These are phyloP conservation scores for Colletotrichum gigasporum DNA, from an alignment of 2,329 filamentous ascomycete species.

Conservation along the genomic window DNA sequence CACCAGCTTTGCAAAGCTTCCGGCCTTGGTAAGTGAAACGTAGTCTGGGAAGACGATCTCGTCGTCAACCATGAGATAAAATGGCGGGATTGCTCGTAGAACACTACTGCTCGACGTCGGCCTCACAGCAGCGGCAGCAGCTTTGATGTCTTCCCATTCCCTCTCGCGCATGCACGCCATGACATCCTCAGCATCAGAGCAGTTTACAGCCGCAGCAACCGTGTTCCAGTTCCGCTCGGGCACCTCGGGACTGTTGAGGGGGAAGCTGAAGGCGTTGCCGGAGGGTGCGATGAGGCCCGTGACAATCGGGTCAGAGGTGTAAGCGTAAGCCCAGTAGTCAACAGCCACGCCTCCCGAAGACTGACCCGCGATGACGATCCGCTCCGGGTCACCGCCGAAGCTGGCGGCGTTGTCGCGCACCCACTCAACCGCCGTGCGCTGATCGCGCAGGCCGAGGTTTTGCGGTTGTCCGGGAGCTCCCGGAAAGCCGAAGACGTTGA, in stretches of 20 bases:
- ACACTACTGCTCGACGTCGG: constrained; percentile 43
- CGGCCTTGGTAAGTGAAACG: constrained; percentile 39
- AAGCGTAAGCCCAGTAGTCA: constrained; percentile 60
- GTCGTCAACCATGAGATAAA: constrained; percentile 53
- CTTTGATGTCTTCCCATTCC: constrained; percentile 46
- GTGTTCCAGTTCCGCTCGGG: constrained; percentile 53
- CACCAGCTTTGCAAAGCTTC: constrained; percentile 45
- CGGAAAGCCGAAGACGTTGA: constrained; percentile 54
- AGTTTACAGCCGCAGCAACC: constrained; percentile 48
- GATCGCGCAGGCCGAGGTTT: constrained; percentile 60
- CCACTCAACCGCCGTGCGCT: constrained; percentile 61
- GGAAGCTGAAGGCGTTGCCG: constrained; percentile 56
- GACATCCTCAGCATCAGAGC: constrained; percentile 30
- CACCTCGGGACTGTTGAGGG: constrained; percentile 44
- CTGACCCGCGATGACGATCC: constrained; percentile 54
- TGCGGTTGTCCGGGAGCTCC: constrained; percentile 39
- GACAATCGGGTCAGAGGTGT: constrained; percentile 58
- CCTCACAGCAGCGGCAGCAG: constrained; percentile 46
- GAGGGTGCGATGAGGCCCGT: constrained; percentile 56
- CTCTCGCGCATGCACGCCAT: constrained; percentile 50
- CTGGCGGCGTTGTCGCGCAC: constrained; percentile 52
- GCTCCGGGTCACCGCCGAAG: constrained; percentile 55
- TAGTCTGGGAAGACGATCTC: constrained; percentile 54
- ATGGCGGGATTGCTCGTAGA: constrained; percentile 47
- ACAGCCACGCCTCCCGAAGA: constrained; percentile 52